Conservation (phyloP, 2,329 filamentous ascomycete genomes). For the Chaetomiaceae sp. region DNA sequence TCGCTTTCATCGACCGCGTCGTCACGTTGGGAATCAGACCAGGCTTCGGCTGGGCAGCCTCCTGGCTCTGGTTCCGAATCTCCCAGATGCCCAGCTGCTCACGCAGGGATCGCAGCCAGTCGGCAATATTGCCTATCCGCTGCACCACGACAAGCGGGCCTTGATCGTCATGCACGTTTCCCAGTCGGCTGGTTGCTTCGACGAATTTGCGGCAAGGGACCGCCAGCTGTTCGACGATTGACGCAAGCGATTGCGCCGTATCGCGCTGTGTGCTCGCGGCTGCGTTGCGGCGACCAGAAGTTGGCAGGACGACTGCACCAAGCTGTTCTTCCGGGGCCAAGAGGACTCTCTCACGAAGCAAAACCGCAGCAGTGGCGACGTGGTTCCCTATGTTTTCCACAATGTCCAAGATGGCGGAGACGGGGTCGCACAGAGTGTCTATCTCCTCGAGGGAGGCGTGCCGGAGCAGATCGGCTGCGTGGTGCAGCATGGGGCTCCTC, state of each 20-base stretch:
- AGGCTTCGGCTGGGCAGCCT: neutral
- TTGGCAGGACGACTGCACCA: constrained; percentile 27
- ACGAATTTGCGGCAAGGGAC: constrained; percentile 30
- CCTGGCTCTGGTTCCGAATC: neutral
- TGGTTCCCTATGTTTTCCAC: constrained; percentile 31
- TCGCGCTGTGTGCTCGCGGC: constrained; percentile 15
- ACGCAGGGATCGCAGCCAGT: neutral
- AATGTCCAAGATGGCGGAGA: constrained; percentile 35
- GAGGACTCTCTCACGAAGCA: constrained; percentile 30
- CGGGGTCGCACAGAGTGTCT: constrained; percentile 25
- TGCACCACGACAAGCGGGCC: constrained; percentile 31
- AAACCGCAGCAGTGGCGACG: constrained; percentile 25
- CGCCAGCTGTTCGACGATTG: constrained; percentile 26
- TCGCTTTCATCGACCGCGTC: neutral
- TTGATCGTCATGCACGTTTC: constrained; percentile 25
- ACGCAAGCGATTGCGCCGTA: constrained; percentile 24
- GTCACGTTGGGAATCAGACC: neutral
- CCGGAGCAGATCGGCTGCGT: constrained; percentile 23
- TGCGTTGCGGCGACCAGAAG: neutral
- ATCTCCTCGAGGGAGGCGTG: constrained; percentile 27
- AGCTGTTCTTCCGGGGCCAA: constrained; percentile 33
- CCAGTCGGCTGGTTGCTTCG: constrained; percentile 19
- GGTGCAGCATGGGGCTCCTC: constrained; percentile 25
- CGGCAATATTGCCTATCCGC: constrained; percentile 27
- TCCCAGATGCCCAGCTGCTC: neutral